These are phyloP conservation scores for Blastobotrys indianensis DNA, from an alignment of 1,139 yeast genomes.

Conservation along the genomic window DNA sequence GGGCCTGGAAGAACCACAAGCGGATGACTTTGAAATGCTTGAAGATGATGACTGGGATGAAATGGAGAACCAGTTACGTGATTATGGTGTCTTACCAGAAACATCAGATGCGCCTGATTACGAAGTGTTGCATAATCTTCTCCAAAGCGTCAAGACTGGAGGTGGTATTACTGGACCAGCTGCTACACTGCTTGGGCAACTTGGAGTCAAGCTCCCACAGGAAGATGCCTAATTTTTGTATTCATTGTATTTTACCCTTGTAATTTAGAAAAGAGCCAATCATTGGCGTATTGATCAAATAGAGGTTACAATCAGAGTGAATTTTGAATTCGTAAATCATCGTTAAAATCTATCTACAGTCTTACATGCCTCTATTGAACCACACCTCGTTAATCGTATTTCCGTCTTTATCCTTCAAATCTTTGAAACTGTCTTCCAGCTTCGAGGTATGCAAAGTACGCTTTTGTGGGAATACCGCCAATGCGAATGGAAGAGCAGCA, in stretches of 20 bases:
- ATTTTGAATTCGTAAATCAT: background rate
- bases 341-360: too few relatives aligned
- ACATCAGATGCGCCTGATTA: slow-evolving; percentile 27
- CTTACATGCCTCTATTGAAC: slow-evolving; percentile 86
- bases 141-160: slow-evolving; percentile 27
- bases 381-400: slow-evolving; percentile 54
- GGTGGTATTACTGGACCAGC: slow-evolving; percentile 38
- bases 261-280: too few relatives aligned
- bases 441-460: slow-evolving; percentile 51
- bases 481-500: slow-evolving; percentile 85
- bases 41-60: slow-evolving; percentile 19
- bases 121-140: slow-evolving; percentile 24
- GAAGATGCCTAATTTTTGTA: too few relatives aligned
- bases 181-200: slow-evolving; percentile 31
- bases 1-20: background rate
- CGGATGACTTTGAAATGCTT: slow-evolving; percentile 6
- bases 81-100: slow-evolving; percentile 20
- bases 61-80: slow-evolving; percentile 21
- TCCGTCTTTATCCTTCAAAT: slow-evolving; percentile 59
- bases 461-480: slow-evolving; percentile 92
- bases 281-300: too few relatives aligned
- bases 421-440: slow-evolving; percentile 60
- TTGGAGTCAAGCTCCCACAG: slow-evolving; percentile 17
- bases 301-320: too few relatives aligned
- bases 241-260: too few relatives aligned